Base-by-base conservation (phyloP, 2,329 filamentous ascomycete genomes). In the Verticillium alfalfae region DNA sequence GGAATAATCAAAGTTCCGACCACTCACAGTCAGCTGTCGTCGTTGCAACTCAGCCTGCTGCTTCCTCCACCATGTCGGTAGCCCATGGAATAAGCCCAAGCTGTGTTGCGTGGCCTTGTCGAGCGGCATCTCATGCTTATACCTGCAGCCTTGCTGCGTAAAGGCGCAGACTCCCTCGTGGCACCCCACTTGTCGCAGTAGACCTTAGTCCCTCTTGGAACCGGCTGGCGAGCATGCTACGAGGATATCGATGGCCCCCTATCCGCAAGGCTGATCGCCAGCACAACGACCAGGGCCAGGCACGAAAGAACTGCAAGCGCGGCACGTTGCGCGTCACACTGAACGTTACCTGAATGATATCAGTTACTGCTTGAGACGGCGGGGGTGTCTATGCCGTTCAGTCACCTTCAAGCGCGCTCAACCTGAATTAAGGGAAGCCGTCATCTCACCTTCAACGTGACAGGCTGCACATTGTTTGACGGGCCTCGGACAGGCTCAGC, bases 131-230 rank as follows among this genome's bases (percentile, higher is more conserved):
- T 95, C 91, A 72, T 97, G 93, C 77, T 93, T 94, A 79, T 88
- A 97, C 66, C 88, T 87, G 78, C 93, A 97, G 0, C 93, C 93
- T 70, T 93, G 88, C 72, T 96, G 91, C 3, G 84, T 88, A 73
- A 92, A 97, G 64, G 90, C 90, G 72, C 93, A 97, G 54, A 91
- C 86, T 22, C 92, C 93, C 62, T 90, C 88, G 68, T 91, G 88
- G 88, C 60, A 97, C 88, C 88, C 93, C 93, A 97, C 74, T 94
- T 92, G 62, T 92, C 91, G 75, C 93, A 97, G 74, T 90, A 96
- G 31, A 89, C 78, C 72, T 96, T 96, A 62, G 73, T 71, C 31
- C 31, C 71, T 71, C 69, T 84, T 85, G 6, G 75, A 73, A 5
- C 70, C 70, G 12, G 78, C 73, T 18, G 76, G 75, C 5, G 66